phyloP scores from a whole-genome alignment of 2,329 filamentous ascomycete species.

The Pestalotiopsis sp. region DNA sequence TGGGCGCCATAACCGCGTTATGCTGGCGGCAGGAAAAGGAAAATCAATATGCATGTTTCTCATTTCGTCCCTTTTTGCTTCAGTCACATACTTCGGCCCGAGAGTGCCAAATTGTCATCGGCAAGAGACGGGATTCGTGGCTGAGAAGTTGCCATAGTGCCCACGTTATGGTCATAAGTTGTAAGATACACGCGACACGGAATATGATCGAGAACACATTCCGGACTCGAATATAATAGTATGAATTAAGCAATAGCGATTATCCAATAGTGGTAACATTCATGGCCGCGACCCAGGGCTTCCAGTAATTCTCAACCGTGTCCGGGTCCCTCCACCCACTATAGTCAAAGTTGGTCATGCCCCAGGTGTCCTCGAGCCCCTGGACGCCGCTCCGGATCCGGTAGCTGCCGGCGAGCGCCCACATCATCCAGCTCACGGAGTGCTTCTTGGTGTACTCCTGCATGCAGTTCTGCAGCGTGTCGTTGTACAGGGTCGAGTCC shows the following conservation, averaged over 20 bases:
- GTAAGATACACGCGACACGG: too few relatives aligned
- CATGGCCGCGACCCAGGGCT: constrained; percentile 51
- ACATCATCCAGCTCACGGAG: constrained; percentile 51
- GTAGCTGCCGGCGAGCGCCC: constrained; percentile 51
- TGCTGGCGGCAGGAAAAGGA: too few relatives aligned
- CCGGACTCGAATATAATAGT: background rate
- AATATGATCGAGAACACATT: background rate
- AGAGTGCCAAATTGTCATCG: too few relatives aligned
- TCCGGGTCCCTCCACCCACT: constrained; percentile 46
- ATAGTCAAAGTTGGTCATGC: constrained; percentile 49
- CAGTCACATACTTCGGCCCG: background rate
- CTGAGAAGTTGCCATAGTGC: background rate
- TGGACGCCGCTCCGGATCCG: constrained; percentile 47
- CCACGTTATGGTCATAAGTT: background rate
- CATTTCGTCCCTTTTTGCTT: too few relatives aligned
- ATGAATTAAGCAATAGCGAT: background rate
- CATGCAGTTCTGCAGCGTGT: constrained; percentile 49
- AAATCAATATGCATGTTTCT: too few relatives aligned
- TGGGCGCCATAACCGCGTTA: too few relatives aligned
- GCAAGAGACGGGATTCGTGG: background rate
- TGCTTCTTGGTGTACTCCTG: constrained; percentile 46
- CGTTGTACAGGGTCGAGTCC: constrained; percentile 41
- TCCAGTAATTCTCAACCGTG: constrained; percentile 51
- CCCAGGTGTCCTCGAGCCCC: constrained; percentile 50
- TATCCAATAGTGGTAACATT: constrained; percentile 26